Conservation (phyloP, 1,284 basidiomycete genomes). For the Microbotryomycetes sp. region DNA sequence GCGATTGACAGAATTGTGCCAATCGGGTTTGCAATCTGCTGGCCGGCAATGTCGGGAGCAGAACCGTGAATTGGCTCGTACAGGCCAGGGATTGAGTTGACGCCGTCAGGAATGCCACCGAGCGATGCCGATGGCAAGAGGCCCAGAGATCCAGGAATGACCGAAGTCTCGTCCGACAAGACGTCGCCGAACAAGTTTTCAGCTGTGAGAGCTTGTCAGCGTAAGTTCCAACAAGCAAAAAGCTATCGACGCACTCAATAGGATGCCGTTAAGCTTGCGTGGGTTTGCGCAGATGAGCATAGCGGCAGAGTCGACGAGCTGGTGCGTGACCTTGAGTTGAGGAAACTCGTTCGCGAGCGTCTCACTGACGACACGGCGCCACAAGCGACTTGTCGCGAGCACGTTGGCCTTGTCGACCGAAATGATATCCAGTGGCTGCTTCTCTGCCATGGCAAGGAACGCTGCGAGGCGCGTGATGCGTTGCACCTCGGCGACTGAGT, state of each 20-base stretch:
- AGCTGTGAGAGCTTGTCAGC: conserved; percentile 38
- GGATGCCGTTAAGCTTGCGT: conserved; percentile 87
- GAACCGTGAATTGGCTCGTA: conserved; percentile 97
- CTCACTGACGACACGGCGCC: conserved; percentile 85
- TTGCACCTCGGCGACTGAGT: conserved; percentile 84
- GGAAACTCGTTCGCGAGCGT: conserved; percentile 77
- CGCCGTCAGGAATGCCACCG: conserved; percentile 75
- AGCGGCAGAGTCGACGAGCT: conserved; percentile 86
- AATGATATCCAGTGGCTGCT: conserved; percentile 82
- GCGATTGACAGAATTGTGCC: conserved; percentile 95
- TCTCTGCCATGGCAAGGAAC: conserved; percentile 72
- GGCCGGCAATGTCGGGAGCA: conserved; percentile 91
- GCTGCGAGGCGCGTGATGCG: conserved; percentile 94
- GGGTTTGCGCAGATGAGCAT: conserved; percentile 95
- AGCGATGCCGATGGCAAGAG: conserved; percentile 92
- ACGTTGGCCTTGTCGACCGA: conserved; percentile 99
- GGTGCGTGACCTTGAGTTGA: conserved; percentile 72
- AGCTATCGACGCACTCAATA: conserved; percentile 51
- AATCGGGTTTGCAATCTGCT: conserved; percentile 93
- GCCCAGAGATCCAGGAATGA: conserved; percentile 95
- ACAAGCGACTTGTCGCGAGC: conserved; percentile 85
- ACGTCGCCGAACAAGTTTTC: conserved; percentile 97
- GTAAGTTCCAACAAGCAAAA: background rate
- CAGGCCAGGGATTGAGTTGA: conserved; percentile 62
- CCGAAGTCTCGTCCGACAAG: conserved; percentile 68